Base-by-base conservation (phyloP, 2,329 filamentous ascomycete genomes). In the Pleoardoris graminearum region DNA sequence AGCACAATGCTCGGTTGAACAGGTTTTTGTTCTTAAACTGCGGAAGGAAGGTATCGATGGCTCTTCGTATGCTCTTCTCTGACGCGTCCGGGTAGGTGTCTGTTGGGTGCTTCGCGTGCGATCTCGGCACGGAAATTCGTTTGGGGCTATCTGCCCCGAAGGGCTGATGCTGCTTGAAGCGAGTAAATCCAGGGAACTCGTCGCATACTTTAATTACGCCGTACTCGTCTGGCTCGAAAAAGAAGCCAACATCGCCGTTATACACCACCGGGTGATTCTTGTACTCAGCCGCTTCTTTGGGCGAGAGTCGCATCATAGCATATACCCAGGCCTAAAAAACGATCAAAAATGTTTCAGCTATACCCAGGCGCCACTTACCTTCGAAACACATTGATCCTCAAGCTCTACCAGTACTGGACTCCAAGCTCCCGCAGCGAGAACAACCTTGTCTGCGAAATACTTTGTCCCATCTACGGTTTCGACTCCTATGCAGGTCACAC, bases 241-340 rank as follows among this genome's bases (percentile, higher is more conserved):
- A 80, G 63, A 81, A 81, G 7, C 77, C 78, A 43, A 76, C 60
- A 23, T 71, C 74, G 0, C 77, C 76, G 54, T 79, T 79, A 19
- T 80, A 76, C 12, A 86, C 74, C 0, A 86, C 83, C 0, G 85
- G 84, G 21, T 81, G 76, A 17, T 76, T 65, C 16, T 76, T 73
- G 55, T 78, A 79, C 55, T 83, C 79, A 12, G 73, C 63, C 0
- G 70, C 73, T 60, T 84, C 82, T 6, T 77, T 67, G 0, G 71
- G 65, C 0, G 75, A 77, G 67, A 84, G 77, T 30, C 74, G 70
- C 41, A 84, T 80, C 54, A 83, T 80, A 1, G 75, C 78, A 11
- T 83, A 69, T 21, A 81, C 82, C 80, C 80, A 83, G 3, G 80
- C 80, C 14, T 66, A 14, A 1, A n/a, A n/a, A n/a, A n/a, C n/a